Percentiles rank a stretch among this genome's conserved stretches.
Evolutionary conservation across 176 grass and related monocot genomes (phyloP).

Genomic region (Carex pumila): DNA sequence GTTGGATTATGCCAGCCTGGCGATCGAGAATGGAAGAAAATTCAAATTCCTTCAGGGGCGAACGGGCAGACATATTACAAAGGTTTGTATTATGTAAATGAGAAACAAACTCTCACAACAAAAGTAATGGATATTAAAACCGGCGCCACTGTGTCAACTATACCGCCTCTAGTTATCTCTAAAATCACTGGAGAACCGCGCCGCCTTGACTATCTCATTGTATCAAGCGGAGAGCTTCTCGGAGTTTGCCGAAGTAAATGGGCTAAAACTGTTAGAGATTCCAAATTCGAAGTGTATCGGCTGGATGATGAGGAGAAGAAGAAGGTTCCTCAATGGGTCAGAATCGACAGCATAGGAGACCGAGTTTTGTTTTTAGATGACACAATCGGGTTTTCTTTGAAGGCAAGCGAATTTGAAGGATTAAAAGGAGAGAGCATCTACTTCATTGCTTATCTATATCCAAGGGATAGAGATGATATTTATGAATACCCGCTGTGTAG

Average conservation of each 20-base stretch:
- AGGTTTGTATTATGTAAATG: conserved; percentile 6
- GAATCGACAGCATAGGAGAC: conserved; percentile 13
- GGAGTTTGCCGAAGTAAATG: not conserved
- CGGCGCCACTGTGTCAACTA: not conserved
- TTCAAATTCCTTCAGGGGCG: not conserved
- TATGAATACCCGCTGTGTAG: conserved; percentile 4
- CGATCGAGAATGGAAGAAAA: conserved; percentile 9
- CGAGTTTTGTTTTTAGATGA: conserved; percentile 27
- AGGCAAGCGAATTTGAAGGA: not conserved
- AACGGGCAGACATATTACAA: not conserved
- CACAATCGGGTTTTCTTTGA: conserved; percentile 10
- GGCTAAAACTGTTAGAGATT: not conserved
- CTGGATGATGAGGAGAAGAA: not conserved
- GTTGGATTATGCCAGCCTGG: not conserved
- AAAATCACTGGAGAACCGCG: not conserved
- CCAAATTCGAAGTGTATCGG: conserved; percentile 19
- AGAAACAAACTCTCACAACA: conserved; percentile 1
- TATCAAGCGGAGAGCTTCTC: conserved; percentile 13
- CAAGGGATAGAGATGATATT: not conserved
- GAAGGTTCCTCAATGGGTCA: conserved; percentile 5
- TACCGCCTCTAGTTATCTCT: not conserved
- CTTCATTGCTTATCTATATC: conserved; percentile 24
- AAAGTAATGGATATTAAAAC: conserved; percentile 11
- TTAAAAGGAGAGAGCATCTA: conserved; percentile 17
- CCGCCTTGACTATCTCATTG: conserved; percentile 24